Percentiles rank a stretch among this genome's conserved stretches.
Conservation (phyloP, 768 basidiomycete genomes). For the Phanerochaete carnosa region DNA sequence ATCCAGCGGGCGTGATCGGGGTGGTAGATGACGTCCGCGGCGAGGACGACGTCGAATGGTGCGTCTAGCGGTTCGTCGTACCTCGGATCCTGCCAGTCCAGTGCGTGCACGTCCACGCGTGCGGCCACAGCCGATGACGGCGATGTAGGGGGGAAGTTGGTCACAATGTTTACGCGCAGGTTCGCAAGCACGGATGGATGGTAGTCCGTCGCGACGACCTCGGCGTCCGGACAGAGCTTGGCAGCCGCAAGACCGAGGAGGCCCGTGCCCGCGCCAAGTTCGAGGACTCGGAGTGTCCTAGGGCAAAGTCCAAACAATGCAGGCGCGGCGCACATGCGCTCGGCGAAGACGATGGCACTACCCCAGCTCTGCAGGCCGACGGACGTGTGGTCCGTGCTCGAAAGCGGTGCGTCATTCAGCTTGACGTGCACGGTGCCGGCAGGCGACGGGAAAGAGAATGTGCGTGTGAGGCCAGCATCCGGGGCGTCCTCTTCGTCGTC, state of each 20-base stretch:
- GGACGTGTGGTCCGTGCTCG: slow-evolving; percentile 65
- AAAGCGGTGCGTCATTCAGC: slow-evolving; percentile 68
- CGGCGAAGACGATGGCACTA: slow-evolving; percentile 67
- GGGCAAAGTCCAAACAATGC: slow-evolving; percentile 29
- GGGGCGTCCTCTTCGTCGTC: slow-evolving; percentile 30
- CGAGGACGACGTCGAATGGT: slow-evolving; percentile 69
- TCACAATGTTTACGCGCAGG: slow-evolving; percentile 52
- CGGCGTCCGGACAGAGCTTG: slow-evolving; percentile 37
- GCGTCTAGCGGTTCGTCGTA: slow-evolving; percentile 29
- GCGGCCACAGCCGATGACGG: slow-evolving; percentile 37
- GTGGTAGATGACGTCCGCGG: slow-evolving; percentile 79
- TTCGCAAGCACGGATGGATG: slow-evolving; percentile 75
- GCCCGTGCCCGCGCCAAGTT: slow-evolving; percentile 86
- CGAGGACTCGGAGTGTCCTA: slow-evolving; percentile 41
- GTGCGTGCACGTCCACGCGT: slow-evolving; percentile 41
- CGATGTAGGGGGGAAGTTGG: slow-evolving; percentile 40
- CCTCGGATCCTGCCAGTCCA: slow-evolving; percentile 65
- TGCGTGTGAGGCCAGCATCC: slow-evolving; percentile 44
- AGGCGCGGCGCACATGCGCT: slow-evolving; percentile 53
- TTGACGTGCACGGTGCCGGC: slow-evolving; percentile 39
- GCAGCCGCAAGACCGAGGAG: slow-evolving; percentile 70
- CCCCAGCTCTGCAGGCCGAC: slow-evolving; percentile 88
- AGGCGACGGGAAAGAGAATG: slow-evolving; percentile 42
- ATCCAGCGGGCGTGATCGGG: slow-evolving; percentile 70
- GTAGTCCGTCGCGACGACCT: slow-evolving; percentile 71